Conservation (phyloP, 106 monocot species). For the Dactylorhiza incarnata region DNA sequence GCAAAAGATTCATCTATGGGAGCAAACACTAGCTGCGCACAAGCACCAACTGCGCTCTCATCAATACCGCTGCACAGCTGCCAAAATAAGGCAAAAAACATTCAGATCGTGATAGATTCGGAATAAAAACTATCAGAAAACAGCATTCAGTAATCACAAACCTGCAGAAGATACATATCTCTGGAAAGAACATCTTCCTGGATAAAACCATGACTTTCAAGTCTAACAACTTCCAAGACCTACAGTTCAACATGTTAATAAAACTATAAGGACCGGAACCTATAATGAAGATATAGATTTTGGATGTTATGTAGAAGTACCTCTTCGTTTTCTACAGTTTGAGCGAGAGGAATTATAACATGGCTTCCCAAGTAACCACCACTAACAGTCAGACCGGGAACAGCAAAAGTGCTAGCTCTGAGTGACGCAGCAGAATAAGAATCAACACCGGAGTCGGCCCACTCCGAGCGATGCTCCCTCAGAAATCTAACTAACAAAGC, state of each 20-base stretch:
- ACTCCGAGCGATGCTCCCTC: conserved; percentile 84
- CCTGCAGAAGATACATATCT: conserved; percentile 77
- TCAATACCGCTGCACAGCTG: conserved; percentile 84
- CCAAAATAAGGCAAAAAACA: background rate
- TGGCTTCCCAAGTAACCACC: conserved; percentile 53
- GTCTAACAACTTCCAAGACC: conserved; percentile 75
- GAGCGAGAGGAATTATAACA: conserved; percentile 64
- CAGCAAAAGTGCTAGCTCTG: conserved; percentile 49
- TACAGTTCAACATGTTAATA: conserved; percentile 9
- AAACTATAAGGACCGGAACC: background rate
- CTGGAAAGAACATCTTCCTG: conserved; percentile 56
- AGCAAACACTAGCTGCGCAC: conserved; percentile 81
- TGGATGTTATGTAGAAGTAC: conserved; percentile 10
- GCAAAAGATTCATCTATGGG: conserved; percentile 90
- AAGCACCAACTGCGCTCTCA: conserved; percentile 52
- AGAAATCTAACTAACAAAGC: conserved; percentile 73
- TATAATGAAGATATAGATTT: background rate
- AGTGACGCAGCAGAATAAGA: conserved; percentile 63
- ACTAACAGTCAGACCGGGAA: conserved; percentile 38
- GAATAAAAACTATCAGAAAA: background rate
- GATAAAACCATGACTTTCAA: conserved; percentile 53
- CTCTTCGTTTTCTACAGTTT: conserved; percentile 83
- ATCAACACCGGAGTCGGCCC: conserved; percentile 78
- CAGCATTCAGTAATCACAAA: conserved; percentile 8
- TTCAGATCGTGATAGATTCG: background rate